Evolutionary conservation across 352 stramenopile species (phyloP).

Genomic region (Pythium chondricola): DNA sequence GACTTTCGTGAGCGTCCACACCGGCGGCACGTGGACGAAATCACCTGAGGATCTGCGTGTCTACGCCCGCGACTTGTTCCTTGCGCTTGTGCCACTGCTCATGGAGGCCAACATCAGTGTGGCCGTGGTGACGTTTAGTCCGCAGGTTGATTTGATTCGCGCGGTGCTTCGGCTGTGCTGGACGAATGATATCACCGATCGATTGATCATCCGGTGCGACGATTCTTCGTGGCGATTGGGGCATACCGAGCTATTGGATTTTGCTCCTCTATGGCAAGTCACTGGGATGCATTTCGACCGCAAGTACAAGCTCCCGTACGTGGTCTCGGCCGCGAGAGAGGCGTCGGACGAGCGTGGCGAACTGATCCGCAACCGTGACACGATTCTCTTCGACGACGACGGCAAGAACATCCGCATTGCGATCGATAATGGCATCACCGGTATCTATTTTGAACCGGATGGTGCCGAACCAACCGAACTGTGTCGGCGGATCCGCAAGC

Average conservation of each 20-base stretch:
- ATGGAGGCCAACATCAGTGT: slow-evolving; percentile 35
- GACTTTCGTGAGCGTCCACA: slow-evolving; percentile 76
- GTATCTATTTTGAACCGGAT: slow-evolving; percentile 63
- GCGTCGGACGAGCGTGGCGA: slow-evolving; percentile 21
- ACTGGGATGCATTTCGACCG: slow-evolving; percentile 48
- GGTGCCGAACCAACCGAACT: slow-evolving; percentile 30
- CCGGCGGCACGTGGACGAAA: slow-evolving; percentile 43
- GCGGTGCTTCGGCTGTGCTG: slow-evolving; percentile 61
- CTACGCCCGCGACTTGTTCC: slow-evolving; percentile 63
- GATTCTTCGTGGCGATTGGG: slow-evolving; percentile 50
- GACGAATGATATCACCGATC: slow-evolving; percentile 15
- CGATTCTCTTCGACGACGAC: slow-evolving; percentile 78
- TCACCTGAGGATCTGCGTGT: slow-evolving; percentile 33
- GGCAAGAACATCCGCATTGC: slow-evolving; percentile 66
- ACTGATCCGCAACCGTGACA: slow-evolving; percentile 51
- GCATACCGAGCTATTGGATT: slow-evolving; percentile 35
- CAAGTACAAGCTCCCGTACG: slow-evolving; percentile 68
- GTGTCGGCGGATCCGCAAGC: slow-evolving; percentile 35
- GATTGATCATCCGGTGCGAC: slow-evolving; percentile 60
- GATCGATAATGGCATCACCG: slow-evolving; percentile 64
- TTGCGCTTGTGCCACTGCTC: slow-evolving; percentile 46
- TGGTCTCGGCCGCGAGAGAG: slow-evolving; percentile 60
- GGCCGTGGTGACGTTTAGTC: slow-evolving; percentile 78
- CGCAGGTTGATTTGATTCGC: slow-evolving; percentile 56
- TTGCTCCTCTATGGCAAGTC: slow-evolving; percentile 52